Evolutionary conservation across 495 filamentous ascomycete genomes (phyloP).

Genomic region (Hyaloscypha finlandica): DNA sequence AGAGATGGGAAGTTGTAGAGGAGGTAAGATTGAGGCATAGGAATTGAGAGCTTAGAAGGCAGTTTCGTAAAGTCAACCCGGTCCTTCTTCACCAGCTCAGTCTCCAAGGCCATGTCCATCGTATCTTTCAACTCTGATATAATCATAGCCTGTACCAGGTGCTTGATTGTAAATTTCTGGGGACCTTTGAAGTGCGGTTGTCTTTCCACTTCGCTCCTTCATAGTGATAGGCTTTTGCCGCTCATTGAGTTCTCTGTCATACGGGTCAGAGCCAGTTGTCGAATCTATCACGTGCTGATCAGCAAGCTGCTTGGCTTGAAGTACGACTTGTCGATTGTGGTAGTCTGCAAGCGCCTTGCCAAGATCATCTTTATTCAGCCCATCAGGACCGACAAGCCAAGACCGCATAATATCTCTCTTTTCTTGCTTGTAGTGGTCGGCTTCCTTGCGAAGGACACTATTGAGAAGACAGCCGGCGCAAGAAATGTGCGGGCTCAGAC

Average conservation of each 20-base stretch:
- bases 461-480: conserved; percentile 15
- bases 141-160: neutral
- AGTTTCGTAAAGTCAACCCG: neutral
- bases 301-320: conserved; percentile 9
- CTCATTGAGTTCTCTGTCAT: conserved; percentile 22
- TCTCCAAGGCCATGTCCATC: neutral
- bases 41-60: neutral
- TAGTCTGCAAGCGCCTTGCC: conserved; percentile 7
- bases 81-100: neutral
- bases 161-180: neutral
- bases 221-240: conserved; percentile 11
- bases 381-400: conserved; percentile 12
- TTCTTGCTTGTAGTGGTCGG: conserved; percentile 22
- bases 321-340: neutral
- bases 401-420: conserved; percentile 15
- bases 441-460: conserved; percentile 1
- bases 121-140: neutral
- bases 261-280: neutral
- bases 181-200: neutral
- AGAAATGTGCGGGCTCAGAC: neutral
- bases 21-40: neutral
- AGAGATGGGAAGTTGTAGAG: neutral
- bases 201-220: neutral
- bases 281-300: neutral
- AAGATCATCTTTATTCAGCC: conserved; percentile 9